Base-by-base conservation (phyloP, 495 filamentous ascomycete species). In the Penicillium daleae region DNA sequence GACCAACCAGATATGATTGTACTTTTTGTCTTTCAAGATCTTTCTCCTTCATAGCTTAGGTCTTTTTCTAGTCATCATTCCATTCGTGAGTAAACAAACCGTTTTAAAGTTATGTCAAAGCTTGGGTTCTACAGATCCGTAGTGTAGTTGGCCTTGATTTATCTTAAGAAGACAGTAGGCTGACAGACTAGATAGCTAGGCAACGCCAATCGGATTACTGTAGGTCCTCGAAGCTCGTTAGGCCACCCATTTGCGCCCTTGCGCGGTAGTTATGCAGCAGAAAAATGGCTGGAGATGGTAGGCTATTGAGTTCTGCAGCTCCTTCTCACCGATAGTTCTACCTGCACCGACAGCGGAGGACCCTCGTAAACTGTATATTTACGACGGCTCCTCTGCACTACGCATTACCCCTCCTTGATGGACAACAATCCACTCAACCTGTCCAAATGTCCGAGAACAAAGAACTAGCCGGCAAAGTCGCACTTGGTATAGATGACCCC, bases 381-480 rank as follows among this genome's bases (percentile, higher is more conserved):
- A 50, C 24, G 24, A 29, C 15, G 15, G 8, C 19, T 6, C 12
- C 40, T n/a, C 39, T 44, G 40, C 19, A 46, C 35, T 39, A 17
- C 35, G 4, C 19, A 4, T 13, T 22, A 5, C 19, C 52, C 22
- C 0, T 12, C 37, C 19, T 22, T 12, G 51, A 19, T 19, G 22
- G 56, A 37, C 46, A 26, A 31, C 26, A 10, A 12, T 13, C n/a
- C 27, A 1, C n/a, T 7, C 15, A 39, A 7, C 31, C 19, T 17
- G 19, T 35, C 32, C 15, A 27, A 42, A 61, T 67, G 65, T 40
- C 66, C 13, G 48, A 26, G 4, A 73, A 61, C 56, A 59, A 64
- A 40, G 49, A 66, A n/a, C 64, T 73, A 9, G 42, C 64, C 10
- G 71, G 71, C 55, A 73, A 73, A 67, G 71, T 73, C 21, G 71